These are phyloP conservation scores for Flaveria ramosissima DNA, from an alignment of 129 eudicot genomes.

Conservation along the genomic window DNA sequence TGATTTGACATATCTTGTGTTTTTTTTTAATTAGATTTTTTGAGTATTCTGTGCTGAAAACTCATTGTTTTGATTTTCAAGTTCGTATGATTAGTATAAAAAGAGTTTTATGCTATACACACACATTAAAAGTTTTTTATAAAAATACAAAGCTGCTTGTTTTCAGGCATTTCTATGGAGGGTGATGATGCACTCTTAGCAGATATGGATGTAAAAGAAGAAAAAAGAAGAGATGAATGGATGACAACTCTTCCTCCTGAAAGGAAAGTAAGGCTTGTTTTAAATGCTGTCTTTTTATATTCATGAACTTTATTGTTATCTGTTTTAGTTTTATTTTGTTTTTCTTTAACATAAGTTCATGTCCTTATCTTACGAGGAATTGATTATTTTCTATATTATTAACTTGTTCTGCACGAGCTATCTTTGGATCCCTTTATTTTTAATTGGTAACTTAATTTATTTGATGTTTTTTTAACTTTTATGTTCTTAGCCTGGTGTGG, in stretches of 20 bases:
- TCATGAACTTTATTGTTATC: neutral
- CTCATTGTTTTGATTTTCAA: neutral
- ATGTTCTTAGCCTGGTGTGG: slow-evolving; percentile 69
- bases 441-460: neutral
- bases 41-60: neutral
- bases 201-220: slow-evolving; percentile 71
- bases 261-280: slow-evolving; percentile 56
- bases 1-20: neutral
- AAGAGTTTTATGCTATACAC: neutral
- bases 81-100: neutral
- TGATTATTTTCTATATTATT: slow-evolving; percentile 7
- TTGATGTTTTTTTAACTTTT: neutral
- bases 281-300: neutral
- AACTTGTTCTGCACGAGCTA: neutral
- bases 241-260: slow-evolving; percentile 97
- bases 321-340: neutral
- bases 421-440: neutral
- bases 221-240: slow-evolving; percentile 90
- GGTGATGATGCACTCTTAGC: slow-evolving; percentile 96
- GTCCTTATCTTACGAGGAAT: neutral
- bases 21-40: neutral
- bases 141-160: slow-evolving; percentile 26
- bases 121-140: neutral
- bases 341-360: neutral
- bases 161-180: slow-evolving; percentile 89